Evolutionary conservation across 257 asterid genomes (phyloP).

Genomic region (Knoxia roxburghii): DNA sequence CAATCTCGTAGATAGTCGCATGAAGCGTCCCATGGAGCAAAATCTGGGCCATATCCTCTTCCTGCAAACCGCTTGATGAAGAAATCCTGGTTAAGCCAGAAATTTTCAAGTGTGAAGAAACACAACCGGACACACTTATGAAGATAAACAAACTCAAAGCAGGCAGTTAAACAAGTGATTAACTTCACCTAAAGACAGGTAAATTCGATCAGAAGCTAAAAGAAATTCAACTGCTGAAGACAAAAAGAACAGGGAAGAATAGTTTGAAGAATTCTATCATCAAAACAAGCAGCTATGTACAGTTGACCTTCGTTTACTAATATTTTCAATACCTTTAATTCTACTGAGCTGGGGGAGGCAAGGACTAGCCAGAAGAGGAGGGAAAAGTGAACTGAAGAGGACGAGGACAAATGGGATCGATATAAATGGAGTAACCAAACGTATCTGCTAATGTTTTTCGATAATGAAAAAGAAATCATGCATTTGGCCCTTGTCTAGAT

Average conservation of each 20-base stretch:
- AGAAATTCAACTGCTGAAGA: background rate
- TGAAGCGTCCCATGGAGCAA: slow-evolving; percentile 36
- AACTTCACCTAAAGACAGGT: background rate
- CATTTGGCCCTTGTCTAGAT: background rate
- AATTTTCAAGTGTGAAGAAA: background rate
- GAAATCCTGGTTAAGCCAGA: background rate
- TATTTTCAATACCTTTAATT: background rate
- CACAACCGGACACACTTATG: background rate
- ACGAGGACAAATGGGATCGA: background rate
- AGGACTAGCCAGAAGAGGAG: background rate
- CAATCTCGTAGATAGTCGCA: slow-evolving; percentile 31
- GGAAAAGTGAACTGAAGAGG: background rate
- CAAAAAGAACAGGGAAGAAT: background rate
- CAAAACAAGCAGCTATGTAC: background rate
- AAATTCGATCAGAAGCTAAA: background rate
- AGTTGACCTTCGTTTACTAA: background rate
- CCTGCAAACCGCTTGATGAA: slow-evolving; percentile 9
- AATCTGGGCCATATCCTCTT: slow-evolving; percentile 29
- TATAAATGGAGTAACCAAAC: background rate
- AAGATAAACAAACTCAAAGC: background rate
- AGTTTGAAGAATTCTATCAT: background rate
- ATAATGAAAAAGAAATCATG: background rate
- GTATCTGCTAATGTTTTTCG: background rate
- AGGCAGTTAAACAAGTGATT: background rate
- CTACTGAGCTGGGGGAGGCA: too few relatives aligned